These are phyloP conservation scores for Kwoniella bestiolae DNA, from an alignment of 768 basidiomycete species.

Conservation along the genomic window DNA sequence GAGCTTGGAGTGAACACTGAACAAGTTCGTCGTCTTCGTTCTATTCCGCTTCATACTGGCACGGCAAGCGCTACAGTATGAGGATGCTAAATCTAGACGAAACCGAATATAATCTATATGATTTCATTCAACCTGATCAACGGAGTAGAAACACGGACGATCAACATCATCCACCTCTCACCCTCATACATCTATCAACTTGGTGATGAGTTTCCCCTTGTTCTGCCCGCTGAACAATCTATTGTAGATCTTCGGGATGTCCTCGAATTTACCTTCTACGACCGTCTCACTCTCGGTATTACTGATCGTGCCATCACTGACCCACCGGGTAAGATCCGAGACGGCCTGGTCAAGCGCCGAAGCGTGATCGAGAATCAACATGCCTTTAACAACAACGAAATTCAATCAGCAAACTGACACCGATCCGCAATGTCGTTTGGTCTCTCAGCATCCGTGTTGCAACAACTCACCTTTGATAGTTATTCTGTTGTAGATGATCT, in stretches of 20 bases:
- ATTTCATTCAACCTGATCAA: no score
- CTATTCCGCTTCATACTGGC: no score
- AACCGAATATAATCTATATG: no score
- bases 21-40: no score
- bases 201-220: constrained; percentile 48
- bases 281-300: constrained; percentile 40
- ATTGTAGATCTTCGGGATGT: constrained; percentile 43
- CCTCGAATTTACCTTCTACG: constrained; percentile 46
- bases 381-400: no score
- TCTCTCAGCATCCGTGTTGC: no score
- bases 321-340: constrained; percentile 31
- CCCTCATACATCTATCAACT: constrained; percentile 24
- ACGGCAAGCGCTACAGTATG: no score
- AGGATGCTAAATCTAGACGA: no score
- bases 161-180: neutral
- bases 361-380: constrained; percentile 36
- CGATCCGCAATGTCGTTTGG: no score
- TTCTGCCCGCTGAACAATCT: constrained; percentile 43
- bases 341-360: constrained; percentile 18
- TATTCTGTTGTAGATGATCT: constrained; percentile 44
- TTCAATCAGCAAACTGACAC: no score
- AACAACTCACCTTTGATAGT: constrained; percentile 46
- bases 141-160: no score
- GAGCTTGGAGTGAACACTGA: no score
- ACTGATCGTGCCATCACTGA: constrained; percentile 41